A percentile compares a stretch with the other conserved stretches of the same genome.
phyloP scores from a whole-genome alignment of 2,329 filamentous ascomycete species.

The Ceratocystis variospora region DNA sequence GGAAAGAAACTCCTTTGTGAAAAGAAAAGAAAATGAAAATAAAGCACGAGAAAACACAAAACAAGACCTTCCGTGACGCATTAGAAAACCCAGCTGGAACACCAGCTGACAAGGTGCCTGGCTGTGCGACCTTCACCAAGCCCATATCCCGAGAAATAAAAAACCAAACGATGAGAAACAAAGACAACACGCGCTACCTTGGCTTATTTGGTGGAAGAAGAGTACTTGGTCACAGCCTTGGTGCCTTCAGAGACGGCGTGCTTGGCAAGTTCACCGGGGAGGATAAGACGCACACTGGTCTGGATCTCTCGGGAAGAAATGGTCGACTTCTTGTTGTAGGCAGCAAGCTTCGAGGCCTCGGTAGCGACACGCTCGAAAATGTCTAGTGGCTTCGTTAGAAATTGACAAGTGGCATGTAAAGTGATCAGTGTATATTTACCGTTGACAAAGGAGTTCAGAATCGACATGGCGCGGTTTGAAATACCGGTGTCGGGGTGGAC shows the following conservation, averaged over 20 bases:
- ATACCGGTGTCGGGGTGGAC: slow-evolving; percentile 99
- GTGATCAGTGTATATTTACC: slow-evolving; percentile 41
- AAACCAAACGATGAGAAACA: slow-evolving; percentile 34
- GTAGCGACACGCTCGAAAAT: slow-evolving; percentile 99
- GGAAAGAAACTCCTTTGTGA: slow-evolving; percentile 45
- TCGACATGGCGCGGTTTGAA: slow-evolving; percentile 99
- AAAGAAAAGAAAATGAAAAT: slow-evolving; percentile 23
- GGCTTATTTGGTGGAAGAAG: slow-evolving; percentile 92
- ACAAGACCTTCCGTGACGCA: slow-evolving; percentile 61
- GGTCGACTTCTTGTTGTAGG: slow-evolving; percentile 99
- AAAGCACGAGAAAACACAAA: slow-evolving; percentile 24
- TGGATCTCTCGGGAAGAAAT: slow-evolving; percentile 99
- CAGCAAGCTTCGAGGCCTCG: slow-evolving; percentile 95
- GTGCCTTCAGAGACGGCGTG: slow-evolving; percentile 98
- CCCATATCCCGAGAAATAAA: slow-evolving; percentile 42
- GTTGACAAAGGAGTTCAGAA: slow-evolving; percentile 99
- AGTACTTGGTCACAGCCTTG: slow-evolving; percentile 99
- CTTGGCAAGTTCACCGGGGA: slow-evolving; percentile 97
- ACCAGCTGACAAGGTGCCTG: slow-evolving; percentile 20
- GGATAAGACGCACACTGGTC: slow-evolving; percentile 92
- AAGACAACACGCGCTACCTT: slow-evolving; percentile 23
- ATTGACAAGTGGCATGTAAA: background rate
- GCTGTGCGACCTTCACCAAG: slow-evolving; percentile 38
- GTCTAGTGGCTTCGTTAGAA: slow-evolving; percentile 41
- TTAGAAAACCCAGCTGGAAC: slow-evolving; percentile 47